Base-by-base conservation (phyloP, 306 rosid genomes). In the Medicago arabica region DNA sequence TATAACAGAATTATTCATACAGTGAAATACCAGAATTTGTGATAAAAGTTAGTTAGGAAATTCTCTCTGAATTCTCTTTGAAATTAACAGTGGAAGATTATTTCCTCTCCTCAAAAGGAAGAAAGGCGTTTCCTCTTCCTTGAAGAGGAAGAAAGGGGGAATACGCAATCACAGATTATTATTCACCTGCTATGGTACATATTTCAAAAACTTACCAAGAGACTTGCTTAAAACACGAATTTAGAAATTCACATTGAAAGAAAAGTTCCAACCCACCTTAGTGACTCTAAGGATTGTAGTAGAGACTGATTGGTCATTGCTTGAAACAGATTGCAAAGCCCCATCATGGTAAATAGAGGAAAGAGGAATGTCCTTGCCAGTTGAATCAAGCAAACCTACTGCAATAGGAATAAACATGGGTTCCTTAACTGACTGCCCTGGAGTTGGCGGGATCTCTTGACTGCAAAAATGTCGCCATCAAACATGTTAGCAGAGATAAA, bases 381-480 rank as follows among this genome's bases (percentile, higher is more conserved):
- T 75, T 40, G 93, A 86, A 78, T 80, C 88, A 36, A 96, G 97
- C 74, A 96, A 86, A 82, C 99, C 99, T 8, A 90, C 75, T 16
- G 91, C 88, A 75, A 95, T 82, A 36, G 99, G 99, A 84, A 95
- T 84, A 83, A 96, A 92, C 89, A 81, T 87, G 74, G 99, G 93
- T 84, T 92, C 97, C 87, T 96, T 96, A 68, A 87, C 87, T 19
- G 92, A 71, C 86, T 96, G 99, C 71, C 98, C 99, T 21, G 99
- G 92, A 54, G 99, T 96, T 60, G 93, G 86, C 1, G 98, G 97
- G 50, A 88, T 77, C 67, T 88, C 91, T 85, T 96, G 99, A 75
- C 99, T 96, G 97, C 41, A 62, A 41, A 81, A 71, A 61, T 77
- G 59, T 25, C 70, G 71, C 79, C 82, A 76, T 75, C 77, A 63